Percentiles rank a stretch among this genome's conserved stretches.
phyloP scores from a whole-genome alignment of 805 yeast species.

The Hemisphaericaspora nanyangensis region DNA sequence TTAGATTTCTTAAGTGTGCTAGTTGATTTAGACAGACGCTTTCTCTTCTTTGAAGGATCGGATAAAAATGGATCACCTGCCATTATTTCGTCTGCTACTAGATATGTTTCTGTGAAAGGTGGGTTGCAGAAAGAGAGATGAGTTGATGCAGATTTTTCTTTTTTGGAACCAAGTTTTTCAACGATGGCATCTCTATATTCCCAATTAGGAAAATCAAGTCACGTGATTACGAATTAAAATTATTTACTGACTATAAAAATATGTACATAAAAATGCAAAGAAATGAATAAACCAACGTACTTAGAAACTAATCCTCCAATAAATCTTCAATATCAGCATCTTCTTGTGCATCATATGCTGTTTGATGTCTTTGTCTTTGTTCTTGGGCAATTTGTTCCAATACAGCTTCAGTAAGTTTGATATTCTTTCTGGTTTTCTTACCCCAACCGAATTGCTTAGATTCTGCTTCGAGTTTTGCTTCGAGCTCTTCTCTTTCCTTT shows the following conservation, averaged over 20 bases:
- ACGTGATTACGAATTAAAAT: neutral
- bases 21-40: slow-evolving; percentile 26
- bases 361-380: slow-evolving; percentile 39
- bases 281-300: neutral
- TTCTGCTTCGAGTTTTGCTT: slow-evolving; percentile 25
- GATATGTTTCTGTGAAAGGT: neutral
- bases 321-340: slow-evolving; percentile 70
- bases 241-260: neutral
- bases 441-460: slow-evolving; percentile 75
- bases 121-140: neutral
- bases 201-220: neutral
- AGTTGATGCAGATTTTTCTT: neutral
- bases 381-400: slow-evolving; percentile 44
- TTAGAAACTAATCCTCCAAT: slow-evolving; percentile 47
- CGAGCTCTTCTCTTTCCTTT: slow-evolving; percentile 30
- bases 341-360: slow-evolving; percentile 45
- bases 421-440: slow-evolving; percentile 61
- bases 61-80: slow-evolving; percentile 61
- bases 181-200: slow-evolving; percentile 5
- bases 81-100: slow-evolving; percentile 26
- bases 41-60: slow-evolving; percentile 54
- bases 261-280: neutral
- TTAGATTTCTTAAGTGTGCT: slow-evolving; percentile 15
- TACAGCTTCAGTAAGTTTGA: slow-evolving; percentile 50
- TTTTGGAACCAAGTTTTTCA: slow-evolving; percentile 1